Evolutionary conservation across 2,329 filamentous ascomycete genomes (phyloP), one percentile per base, ranked within the genome.

Genomic region (Aphanoascus verrucosus): DNA sequence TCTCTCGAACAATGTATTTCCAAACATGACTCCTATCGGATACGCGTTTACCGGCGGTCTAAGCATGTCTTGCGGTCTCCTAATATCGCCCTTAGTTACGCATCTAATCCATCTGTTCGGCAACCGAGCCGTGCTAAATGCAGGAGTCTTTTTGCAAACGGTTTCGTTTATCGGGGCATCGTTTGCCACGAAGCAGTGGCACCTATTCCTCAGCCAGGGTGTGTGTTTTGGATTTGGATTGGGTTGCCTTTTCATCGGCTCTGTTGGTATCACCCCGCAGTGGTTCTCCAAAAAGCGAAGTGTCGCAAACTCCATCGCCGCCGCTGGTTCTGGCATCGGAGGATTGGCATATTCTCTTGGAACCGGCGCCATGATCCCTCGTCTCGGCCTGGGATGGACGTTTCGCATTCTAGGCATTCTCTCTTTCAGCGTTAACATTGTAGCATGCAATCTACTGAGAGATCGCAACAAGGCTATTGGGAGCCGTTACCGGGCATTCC

Each of bases 11-110:
- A 65, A 77, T 57, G 69, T 74, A 52, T 83, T 81, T 55, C 75
- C 79, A 0, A 73, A 74, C 42, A 77, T 78, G 5, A 76, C 73
- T 1, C 68, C 71, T 1, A 71, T 83, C 9, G 69, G 76, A 15
- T 83, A 79, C 59, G 80, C 80, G 41, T 81, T 83, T 58, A 75
- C 81, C 11, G 80, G 80, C 37, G 78, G 78, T 1, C 69, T 83
- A 1, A 79, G 75, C 54, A 80, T 82, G 59, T 78, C 76, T 1
- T 75, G 75, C 58, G 77, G 78, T 1, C 71, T 83, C 53, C 65
- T 82, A 1, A 70, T 82, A 32, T 76, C 79, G 0, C 80, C 80
- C 0, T 45, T 81, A 5, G 78, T 77, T 3, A 83, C 78, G 0
- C 67, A 72, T 20, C 70, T 75, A 3, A 79, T 77, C 1, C 74